Conservation (phyloP, 495 filamentous ascomycete genomes). For the Penicillium simplicissimum region DNA sequence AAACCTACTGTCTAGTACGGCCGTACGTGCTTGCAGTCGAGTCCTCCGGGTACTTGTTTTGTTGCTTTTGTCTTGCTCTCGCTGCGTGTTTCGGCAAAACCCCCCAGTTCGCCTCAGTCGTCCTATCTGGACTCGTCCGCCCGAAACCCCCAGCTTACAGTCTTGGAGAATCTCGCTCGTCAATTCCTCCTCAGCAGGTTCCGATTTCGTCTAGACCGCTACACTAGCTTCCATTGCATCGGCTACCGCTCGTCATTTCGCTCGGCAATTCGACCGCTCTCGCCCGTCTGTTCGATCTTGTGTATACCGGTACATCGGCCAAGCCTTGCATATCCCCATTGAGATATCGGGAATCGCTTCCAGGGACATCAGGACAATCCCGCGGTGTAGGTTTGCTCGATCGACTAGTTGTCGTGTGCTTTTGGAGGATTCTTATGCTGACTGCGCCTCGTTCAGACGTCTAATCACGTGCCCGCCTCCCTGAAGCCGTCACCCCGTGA, state of each 20-base stretch:
- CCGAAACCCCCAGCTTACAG: slow-evolving; percentile 4
- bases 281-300: slow-evolving; percentile 5
- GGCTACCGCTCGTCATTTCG: slow-evolving; percentile 1
- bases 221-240: background rate
- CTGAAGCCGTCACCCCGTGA: slow-evolving; percentile 31
- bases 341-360: slow-evolving; percentile 13
- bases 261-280: background rate
- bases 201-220: slow-evolving; percentile 13
- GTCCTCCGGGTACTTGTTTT: slow-evolving; percentile 25
- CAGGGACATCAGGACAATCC: slow-evolving; percentile 13
- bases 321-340: slow-evolving; percentile 16
- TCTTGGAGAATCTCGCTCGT: slow-evolving; percentile 4
- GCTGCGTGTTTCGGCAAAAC: slow-evolving; percentile 12
- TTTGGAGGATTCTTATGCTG: slow-evolving; percentile 17
- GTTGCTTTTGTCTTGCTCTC: slow-evolving; percentile 13
- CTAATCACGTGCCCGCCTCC: slow-evolving; percentile 34
- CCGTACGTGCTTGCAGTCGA: slow-evolving; percentile 34
- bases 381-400: slow-evolving; percentile 23
- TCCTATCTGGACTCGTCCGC: slow-evolving; percentile 4
- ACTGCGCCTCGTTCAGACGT: slow-evolving; percentile 22
- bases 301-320: slow-evolving; percentile 14
- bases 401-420: background rate
- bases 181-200: slow-evolving; percentile 12
- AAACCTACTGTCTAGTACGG: slow-evolving; percentile 18
- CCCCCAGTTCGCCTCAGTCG: slow-evolving; percentile 10